Percentiles rank a stretch among this genome's conserved stretches.
phyloP scores from a whole-genome alignment of 2,329 filamentous ascomycete genomes.

The Sporothrix euskadiensis region DNA sequence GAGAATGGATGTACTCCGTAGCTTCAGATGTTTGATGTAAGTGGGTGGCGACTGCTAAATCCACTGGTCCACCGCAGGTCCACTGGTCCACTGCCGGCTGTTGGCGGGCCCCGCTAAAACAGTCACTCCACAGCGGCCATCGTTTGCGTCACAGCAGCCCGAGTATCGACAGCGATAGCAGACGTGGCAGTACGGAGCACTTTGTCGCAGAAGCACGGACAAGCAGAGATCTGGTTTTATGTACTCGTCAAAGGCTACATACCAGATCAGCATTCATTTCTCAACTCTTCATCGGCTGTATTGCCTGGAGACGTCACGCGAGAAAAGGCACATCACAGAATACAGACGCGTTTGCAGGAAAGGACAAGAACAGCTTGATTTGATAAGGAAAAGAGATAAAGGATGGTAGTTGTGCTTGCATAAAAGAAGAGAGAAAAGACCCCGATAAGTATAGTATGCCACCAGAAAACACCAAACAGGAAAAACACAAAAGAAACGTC shows the following conservation, averaged over 20 bases:
- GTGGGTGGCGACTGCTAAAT: conserved; percentile 5
- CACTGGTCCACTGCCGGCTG: neutral
- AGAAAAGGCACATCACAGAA: neutral
- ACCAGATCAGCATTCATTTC: neutral
- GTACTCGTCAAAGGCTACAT: too few species aligned
- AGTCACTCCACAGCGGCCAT: conserved; percentile 5
- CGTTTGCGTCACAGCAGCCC: conserved; percentile 6
- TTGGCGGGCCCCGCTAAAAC: neutral
- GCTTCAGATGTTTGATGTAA: neutral
- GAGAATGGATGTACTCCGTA: neutral
- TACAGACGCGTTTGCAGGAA: neutral
- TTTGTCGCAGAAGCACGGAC: neutral
- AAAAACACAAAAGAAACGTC: neutral
- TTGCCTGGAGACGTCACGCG: neutral
- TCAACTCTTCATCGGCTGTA: neutral
- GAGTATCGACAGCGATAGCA: neutral
- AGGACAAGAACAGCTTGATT: neutral
- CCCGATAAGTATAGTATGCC: neutral
- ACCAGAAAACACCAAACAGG: neutral
- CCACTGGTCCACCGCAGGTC: neutral
- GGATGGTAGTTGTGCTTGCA: neutral
- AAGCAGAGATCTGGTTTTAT: too few species aligned
- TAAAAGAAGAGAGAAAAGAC: neutral
- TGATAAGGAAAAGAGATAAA: neutral
- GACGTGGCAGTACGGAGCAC: neutral